Percentiles rank a stretch among this genome's conserved stretches.
Conservation (phyloP, 1,284 basidiomycete species). For the Boletus sp. region DNA sequence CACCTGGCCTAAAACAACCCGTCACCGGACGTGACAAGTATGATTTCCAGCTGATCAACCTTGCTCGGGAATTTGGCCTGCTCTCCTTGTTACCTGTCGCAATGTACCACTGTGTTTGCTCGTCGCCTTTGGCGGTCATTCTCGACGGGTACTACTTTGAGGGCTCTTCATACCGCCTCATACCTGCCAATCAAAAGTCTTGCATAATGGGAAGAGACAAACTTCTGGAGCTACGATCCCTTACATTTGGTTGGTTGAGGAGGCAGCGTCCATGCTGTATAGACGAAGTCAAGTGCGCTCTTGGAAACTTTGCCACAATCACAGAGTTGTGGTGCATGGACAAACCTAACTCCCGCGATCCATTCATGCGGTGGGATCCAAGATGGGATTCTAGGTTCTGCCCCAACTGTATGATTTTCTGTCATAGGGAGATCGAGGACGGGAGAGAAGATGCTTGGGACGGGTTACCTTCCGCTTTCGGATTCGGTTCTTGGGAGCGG, state of each 20-base stretch:
- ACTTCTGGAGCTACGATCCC: constrained; percentile 26
- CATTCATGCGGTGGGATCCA: constrained; percentile 31
- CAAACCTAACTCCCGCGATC: constrained; percentile 23
- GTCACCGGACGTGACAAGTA: constrained; percentile 30
- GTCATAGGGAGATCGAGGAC: constrained; percentile 32
- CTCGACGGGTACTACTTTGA: constrained; percentile 32
- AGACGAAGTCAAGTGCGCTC: constrained; percentile 27
- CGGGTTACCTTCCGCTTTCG: constrained; percentile 28
- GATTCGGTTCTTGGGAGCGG: constrained; percentile 24
- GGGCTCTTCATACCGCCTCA: constrained; percentile 23
- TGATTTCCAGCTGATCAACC: constrained; percentile 34
- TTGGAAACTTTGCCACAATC: constrained; percentile 28
- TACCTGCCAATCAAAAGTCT: constrained; percentile 30
- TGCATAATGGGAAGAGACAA: constrained; percentile 34
- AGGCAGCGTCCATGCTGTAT: constrained; percentile 20
- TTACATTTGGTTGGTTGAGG: constrained; percentile 30
- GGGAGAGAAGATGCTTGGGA: constrained; percentile 34
- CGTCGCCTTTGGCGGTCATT: constrained; percentile 24
- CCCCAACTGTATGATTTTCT: constrained; percentile 25
- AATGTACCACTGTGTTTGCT: constrained; percentile 32
- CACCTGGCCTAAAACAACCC: constrained; percentile 26
- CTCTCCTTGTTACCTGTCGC: constrained; percentile 31
- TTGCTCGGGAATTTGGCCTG: constrained; percentile 30
- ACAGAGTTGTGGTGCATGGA: constrained; percentile 28
- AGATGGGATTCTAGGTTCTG: constrained; percentile 33